phyloP scores from a whole-genome alignment of 495 filamentous ascomycete genomes.

The Trichoderma orchidacearum region DNA sequence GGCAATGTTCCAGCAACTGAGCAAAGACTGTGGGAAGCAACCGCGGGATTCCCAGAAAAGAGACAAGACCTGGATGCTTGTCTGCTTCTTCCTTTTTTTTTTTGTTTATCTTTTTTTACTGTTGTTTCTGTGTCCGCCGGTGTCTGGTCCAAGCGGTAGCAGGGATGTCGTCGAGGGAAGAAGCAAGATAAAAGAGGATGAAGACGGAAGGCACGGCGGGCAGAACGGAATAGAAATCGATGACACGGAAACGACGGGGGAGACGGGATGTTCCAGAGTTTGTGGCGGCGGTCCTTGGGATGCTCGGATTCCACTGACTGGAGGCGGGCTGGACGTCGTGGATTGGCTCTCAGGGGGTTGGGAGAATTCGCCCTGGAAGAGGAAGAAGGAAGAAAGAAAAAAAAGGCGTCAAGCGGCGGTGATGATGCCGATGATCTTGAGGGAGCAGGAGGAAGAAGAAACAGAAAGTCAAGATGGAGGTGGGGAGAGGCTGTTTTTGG shows the following conservation, averaged over 20 bases:
- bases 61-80: too few species aligned
- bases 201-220: background rate
- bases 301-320: background rate
- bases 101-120: too few species aligned
- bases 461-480: background rate
- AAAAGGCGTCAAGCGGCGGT: background rate
- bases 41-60: background rate
- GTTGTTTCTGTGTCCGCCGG: too few species aligned
- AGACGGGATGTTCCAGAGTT: background rate
- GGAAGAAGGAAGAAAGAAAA: background rate
- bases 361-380: background rate
- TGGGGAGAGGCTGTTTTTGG: slow-evolving; percentile 1
- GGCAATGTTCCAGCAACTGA: slow-evolving; percentile 4
- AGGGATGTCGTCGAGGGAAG: too few species aligned
- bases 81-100: too few species aligned
- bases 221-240: background rate
- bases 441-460: background rate
- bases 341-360: background rate
- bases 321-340: background rate
- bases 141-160: too few species aligned
- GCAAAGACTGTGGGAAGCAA: background rate
- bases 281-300: too few species aligned
- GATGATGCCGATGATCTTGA: background rate
- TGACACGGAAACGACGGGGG: background rate
- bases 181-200: background rate